Evolutionary conservation across 768 basidiomycete species (phyloP).

Genomic region (Stropharia rugosoannulata): DNA sequence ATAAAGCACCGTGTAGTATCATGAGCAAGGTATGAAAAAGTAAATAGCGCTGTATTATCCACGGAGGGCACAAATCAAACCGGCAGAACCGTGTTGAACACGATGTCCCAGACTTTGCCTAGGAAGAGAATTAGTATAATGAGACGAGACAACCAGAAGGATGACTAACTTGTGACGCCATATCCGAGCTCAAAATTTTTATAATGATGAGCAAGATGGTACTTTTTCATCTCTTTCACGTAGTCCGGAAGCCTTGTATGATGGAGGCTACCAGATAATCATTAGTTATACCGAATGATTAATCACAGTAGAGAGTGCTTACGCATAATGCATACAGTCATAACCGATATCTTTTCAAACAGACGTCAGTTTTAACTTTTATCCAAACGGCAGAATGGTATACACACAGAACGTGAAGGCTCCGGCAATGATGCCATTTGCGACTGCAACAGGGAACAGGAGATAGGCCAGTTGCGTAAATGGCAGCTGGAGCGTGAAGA

Average conservation of each 20-base stretch:
- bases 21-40: background rate
- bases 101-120: slow-evolving; percentile 94
- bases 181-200: slow-evolving; percentile 98
- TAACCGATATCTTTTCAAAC: slow-evolving; percentile 65
- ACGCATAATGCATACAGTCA: slow-evolving; percentile 93
- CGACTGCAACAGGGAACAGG: slow-evolving; percentile 80
- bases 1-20: background rate
- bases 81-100: slow-evolving; percentile 81
- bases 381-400: background rate
- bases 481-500: slow-evolving; percentile 73
- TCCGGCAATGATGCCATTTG: slow-evolving; percentile 92
- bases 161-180: slow-evolving; percentile 82
- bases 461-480: slow-evolving; percentile 84
- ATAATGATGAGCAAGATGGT: slow-evolving; percentile 97
- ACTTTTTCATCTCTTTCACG: slow-evolving; percentile 91
- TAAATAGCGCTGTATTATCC: background rate
- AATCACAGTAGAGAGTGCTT: slow-evolving; percentile 24
- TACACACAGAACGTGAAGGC: slow-evolving; percentile 72
- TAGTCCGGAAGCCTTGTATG: slow-evolving; percentile 86
- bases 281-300: background rate
- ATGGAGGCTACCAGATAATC: slow-evolving; percentile 54
- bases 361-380: background rate
- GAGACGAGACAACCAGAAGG: slow-evolving; percentile 1
- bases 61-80: slow-evolving; percentile 37
- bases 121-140: background rate